Evolutionary conservation across 2,329 filamentous ascomycete species (phyloP).

Genomic region (Claviceps cyperi): DNA sequence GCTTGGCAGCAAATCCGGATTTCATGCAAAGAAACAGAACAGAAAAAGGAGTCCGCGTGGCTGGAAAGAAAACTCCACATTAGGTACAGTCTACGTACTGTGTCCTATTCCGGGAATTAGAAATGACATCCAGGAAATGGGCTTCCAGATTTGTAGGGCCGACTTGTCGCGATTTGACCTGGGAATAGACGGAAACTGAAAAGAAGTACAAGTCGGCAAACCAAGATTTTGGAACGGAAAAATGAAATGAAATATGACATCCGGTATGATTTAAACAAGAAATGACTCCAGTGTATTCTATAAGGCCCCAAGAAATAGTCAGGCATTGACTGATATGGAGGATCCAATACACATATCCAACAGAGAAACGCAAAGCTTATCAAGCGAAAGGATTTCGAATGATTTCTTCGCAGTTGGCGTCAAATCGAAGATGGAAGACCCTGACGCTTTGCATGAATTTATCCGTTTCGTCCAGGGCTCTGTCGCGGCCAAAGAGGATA

Average conservation of each 20-base stretch:
- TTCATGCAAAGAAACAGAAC: not conserved
- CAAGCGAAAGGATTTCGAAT: constrained; percentile 47
- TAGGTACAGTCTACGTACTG: constrained; percentile 5
- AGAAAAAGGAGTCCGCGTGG: constrained; percentile 7
- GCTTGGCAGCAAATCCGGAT: not conserved
- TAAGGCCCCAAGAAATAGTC: not conserved
- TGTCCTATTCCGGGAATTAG: constrained; percentile 4
- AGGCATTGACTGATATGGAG: not conserved
- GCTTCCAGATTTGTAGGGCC: not conserved
- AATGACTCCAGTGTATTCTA: not conserved
- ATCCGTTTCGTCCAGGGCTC: constrained; percentile 80
- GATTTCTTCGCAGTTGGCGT: constrained; percentile 90
- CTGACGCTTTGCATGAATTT: constrained; percentile 81
- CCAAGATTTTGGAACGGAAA: too few relatives aligned
- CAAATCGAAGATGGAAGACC: constrained; percentile 85
- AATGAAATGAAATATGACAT: too few relatives aligned
- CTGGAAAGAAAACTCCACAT: constrained; percentile 3
- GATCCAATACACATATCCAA: not conserved
- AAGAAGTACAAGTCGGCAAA: not conserved
- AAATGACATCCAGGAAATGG: not conserved
- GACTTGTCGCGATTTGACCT: not conserved
- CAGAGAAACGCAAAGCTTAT: not conserved
- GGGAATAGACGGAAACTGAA: not conserved
- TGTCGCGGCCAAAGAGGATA: constrained; percentile 83
- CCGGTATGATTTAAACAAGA: not conserved